phyloP scores from a whole-genome alignment of 2,329 filamentous ascomycete species.

The Sarocladiaceae sp. region DNA sequence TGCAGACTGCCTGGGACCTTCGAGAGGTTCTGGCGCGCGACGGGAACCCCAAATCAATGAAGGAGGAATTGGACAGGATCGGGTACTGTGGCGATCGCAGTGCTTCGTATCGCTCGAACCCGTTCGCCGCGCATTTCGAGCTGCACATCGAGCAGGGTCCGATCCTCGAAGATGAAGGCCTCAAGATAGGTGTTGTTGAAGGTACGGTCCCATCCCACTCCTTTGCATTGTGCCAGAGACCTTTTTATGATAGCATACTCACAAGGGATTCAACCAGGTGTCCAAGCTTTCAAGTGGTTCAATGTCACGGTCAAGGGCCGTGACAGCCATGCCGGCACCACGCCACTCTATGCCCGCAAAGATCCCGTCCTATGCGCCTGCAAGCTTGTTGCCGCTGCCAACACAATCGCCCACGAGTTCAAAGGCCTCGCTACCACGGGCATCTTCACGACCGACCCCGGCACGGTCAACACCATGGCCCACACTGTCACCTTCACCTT shows the following conservation, averaged over 20 bases:
- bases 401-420: constrained; percentile 18
- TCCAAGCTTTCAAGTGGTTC: constrained; percentile 22
- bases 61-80: constrained; percentile 57
- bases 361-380: constrained; percentile 24
- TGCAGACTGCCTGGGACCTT: constrained; percentile 49
- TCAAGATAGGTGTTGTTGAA: constrained; percentile 24
- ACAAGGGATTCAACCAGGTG: constrained; percentile 12
- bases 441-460: constrained; percentile 33
- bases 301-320: constrained; percentile 18
- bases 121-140: constrained; percentile 73
- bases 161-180: constrained; percentile 48
- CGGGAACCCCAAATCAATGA: constrained; percentile 15
- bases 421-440: constrained; percentile 23
- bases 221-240: no score
- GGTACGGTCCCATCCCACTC: constrained; percentile 3
- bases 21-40: constrained; percentile 8
- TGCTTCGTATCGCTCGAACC: constrained; percentile 24
- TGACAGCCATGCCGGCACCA: constrained; percentile 21
- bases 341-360: constrained; percentile 21
- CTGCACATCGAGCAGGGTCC: constrained; percentile 81
- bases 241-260: neutral
- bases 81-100: constrained; percentile 54
- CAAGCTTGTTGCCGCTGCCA: constrained; percentile 21
- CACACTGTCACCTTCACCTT: constrained; percentile 58
- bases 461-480: constrained; percentile 64